These are phyloP conservation scores for Penicillium sclerotiorum DNA, from an alignment of 2,329 filamentous ascomycete species.

Conservation along the genomic window DNA sequence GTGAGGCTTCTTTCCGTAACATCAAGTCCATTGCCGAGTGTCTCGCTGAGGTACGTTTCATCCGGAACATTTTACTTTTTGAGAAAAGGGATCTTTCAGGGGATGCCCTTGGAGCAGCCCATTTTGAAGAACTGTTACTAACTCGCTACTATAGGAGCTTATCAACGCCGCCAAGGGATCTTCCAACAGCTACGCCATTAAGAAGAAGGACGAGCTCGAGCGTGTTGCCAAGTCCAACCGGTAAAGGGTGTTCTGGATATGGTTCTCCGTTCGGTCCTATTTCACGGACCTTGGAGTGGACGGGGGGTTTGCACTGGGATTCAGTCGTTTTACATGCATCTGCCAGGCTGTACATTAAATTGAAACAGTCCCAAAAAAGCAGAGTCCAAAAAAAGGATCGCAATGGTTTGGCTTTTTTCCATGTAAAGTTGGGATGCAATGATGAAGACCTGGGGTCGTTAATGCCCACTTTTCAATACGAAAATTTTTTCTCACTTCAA, in stretches of 20 bases:
- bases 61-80: too few relatives aligned
- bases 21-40: slow-evolving; percentile 97
- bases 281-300: slow-evolving; percentile 45
- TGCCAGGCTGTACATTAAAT: slow-evolving; percentile 44
- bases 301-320: slow-evolving; percentile 43
- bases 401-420: slow-evolving; percentile 43
- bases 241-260: slow-evolving; percentile 65
- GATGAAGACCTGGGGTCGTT: slow-evolving; percentile 39
- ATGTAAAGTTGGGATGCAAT: slow-evolving; percentile 45
- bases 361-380: slow-evolving; percentile 41
- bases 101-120: too few relatives aligned
- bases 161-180: slow-evolving; percentile 99
- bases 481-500: slow-evolving; percentile 20
- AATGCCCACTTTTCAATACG: slow-evolving; percentile 29
- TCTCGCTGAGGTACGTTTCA: too few relatives aligned
- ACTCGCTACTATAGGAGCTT: too few relatives aligned
- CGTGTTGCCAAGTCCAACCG: slow-evolving; percentile 99
- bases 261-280: slow-evolving; percentile 43
- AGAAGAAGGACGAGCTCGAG: slow-evolving; percentile 99
- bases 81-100: too few relatives aligned
- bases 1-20: slow-evolving; percentile 99
- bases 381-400: slow-evolving; percentile 41
- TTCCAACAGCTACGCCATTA: slow-evolving; percentile 99
- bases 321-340: slow-evolving; percentile 46
- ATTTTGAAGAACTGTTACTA: too few relatives aligned